A percentile compares a stretch with the other conserved stretches of the same genome.
Conservation (phyloP, 768 basidiomycete species). For the Calocybe cyanea region DNA sequence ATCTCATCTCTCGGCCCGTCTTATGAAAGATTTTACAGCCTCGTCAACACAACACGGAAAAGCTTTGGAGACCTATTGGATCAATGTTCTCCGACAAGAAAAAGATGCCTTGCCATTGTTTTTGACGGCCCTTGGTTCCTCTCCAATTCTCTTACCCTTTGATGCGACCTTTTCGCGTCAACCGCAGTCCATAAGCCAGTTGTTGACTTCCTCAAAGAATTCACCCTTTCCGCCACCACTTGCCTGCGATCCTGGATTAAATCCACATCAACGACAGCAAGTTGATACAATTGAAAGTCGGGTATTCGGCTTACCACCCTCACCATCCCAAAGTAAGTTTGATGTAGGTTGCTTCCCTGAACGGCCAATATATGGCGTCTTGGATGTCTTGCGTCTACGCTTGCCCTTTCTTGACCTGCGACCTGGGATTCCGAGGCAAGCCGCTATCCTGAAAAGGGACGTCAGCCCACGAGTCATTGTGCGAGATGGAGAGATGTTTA, state of each 20-base stretch:
- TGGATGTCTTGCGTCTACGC: constrained; percentile 54
- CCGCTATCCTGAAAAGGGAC: constrained; percentile 41
- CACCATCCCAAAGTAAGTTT: constrained; percentile 32
- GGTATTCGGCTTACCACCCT: constrained; percentile 46
- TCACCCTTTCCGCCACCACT: constrained; percentile 55
- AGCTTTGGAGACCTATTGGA: constrained; percentile 54
- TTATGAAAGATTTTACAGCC: constrained; percentile 33
- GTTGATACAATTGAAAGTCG: constrained; percentile 46
- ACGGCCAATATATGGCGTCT: constrained; percentile 60
- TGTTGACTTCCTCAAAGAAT: constrained; percentile 39
- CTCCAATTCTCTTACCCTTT: constrained; percentile 55
- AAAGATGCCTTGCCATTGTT: constrained; percentile 41
- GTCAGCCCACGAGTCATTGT: constrained; percentile 46
- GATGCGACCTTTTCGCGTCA: constrained; percentile 41
- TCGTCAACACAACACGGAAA: constrained; percentile 49
- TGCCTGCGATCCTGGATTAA: constrained; percentile 56
- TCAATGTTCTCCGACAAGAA: constrained; percentile 43
- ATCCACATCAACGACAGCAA: constrained; percentile 31
- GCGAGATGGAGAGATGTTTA: constrained; percentile 48
- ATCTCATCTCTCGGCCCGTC: not conserved
- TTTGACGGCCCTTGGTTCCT: constrained; percentile 38
- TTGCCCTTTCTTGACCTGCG: constrained; percentile 51
- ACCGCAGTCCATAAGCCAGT: constrained; percentile 26
- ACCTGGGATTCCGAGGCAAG: constrained; percentile 43
- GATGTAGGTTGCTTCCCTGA: constrained; percentile 48